A percentile compares a stretch with the other conserved stretches of the same genome.
Conservation (phyloP, 2,329 filamentous ascomycete species). For the Cercospora sp. region DNA sequence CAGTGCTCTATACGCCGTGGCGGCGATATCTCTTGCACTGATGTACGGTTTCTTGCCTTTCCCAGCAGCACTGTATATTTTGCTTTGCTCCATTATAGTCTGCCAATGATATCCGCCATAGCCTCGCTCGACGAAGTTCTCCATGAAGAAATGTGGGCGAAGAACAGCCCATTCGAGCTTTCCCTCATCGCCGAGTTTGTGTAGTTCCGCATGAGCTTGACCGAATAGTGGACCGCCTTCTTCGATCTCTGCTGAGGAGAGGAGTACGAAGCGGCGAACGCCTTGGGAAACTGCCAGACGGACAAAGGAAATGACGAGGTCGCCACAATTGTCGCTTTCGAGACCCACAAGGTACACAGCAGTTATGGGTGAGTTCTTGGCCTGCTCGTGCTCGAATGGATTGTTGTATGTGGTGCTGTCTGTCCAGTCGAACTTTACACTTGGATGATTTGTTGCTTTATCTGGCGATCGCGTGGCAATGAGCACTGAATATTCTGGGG, state of each 20-base stretch:
- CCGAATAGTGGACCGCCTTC: conserved; percentile 17
- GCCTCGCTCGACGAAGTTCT: conserved; percentile 46
- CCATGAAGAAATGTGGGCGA: conserved; percentile 53
- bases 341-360: neutral
- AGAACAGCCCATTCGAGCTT: conserved; percentile 44
- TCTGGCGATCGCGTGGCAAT: conserved; percentile 16
- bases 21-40: conserved; percentile 50
- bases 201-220: conserved; percentile 15
- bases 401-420: neutral
- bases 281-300: conserved; percentile 43
- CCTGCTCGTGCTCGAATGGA: neutral
- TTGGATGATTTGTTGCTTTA: neutral
- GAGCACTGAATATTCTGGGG: conserved; percentile 13
- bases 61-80: conserved; percentile 48
- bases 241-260: conserved; percentile 29
- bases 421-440: neutral
- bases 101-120: conserved; percentile 28
- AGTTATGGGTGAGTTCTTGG: neutral
- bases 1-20: conserved; percentile 46
- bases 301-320: conserved; percentile 46
- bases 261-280: conserved; percentile 47
- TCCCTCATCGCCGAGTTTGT: conserved; percentile 28
- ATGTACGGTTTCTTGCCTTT: conserved; percentile 51
- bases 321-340: neutral
- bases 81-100: conserved; percentile 44